A percentile compares a stretch with the other conserved stretches of the same genome.
Conservation (phyloP, 1,139 yeast genomes). For the Candida labiduridarum region DNA sequence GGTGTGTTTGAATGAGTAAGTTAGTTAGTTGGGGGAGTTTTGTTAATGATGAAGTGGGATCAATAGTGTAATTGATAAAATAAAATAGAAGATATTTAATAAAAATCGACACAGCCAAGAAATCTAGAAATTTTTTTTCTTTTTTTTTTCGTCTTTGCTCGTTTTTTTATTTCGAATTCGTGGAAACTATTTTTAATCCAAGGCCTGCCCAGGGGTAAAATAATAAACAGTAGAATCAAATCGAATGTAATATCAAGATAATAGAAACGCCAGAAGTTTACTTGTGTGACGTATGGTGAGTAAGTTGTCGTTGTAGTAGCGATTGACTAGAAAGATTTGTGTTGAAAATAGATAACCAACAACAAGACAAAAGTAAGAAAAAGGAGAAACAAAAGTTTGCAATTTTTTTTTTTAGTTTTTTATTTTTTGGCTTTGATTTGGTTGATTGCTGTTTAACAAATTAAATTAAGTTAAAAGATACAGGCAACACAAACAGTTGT, state of each 20-base stretch:
- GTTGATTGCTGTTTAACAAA: background rate
- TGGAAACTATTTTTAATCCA: background rate
- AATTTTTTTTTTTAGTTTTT: background rate
- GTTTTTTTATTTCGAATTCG: background rate
- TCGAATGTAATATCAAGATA: too few relatives aligned
- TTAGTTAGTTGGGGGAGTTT: background rate
- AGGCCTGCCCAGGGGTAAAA: background rate
- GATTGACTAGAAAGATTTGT: background rate
- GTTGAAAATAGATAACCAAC: background rate
- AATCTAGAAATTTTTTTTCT: background rate
- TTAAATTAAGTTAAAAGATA: too few relatives aligned
- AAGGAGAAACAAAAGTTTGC: background rate
- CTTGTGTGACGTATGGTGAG: background rate
- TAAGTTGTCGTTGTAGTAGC: background rate
- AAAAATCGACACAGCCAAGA: constrained; percentile 5
- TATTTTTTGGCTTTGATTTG: background rate
- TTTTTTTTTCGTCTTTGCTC: background rate
- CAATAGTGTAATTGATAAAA: background rate
- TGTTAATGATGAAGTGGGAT: background rate
- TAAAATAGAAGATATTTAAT: background rate
- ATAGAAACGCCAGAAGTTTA: too few relatives aligned
- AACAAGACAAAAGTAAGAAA: background rate
- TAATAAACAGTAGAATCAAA: too few relatives aligned
- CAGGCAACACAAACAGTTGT: too few relatives aligned
- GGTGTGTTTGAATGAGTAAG: background rate